These are phyloP conservation scores for Wickerhamiella azymoides DNA, from an alignment of 805 yeast species.

Conservation along the genomic window DNA sequence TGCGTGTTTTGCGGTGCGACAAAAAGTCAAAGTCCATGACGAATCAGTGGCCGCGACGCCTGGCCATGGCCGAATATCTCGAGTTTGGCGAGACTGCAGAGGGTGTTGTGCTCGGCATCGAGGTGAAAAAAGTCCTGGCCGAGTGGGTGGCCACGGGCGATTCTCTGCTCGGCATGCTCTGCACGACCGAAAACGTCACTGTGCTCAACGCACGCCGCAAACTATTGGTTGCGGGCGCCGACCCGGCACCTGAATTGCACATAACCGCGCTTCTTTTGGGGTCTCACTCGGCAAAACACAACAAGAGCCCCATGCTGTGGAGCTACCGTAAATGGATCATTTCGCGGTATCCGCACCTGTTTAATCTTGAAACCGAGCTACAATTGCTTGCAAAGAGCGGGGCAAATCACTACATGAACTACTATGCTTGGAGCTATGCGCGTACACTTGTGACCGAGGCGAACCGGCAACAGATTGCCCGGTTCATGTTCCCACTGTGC, in stretches of 20 bases:
- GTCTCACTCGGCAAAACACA: conserved; percentile 25
- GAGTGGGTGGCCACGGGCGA: neutral
- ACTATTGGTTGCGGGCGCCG: conserved; percentile 10
- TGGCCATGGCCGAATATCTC: neutral
- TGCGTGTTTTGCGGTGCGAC: conserved; percentile 20
- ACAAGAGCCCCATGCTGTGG: conserved; percentile 30
- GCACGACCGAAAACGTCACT: conserved; percentile 22
- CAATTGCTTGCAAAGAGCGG: conserved; percentile 26
- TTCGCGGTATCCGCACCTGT: neutral
- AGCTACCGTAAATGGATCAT: conserved; percentile 25
- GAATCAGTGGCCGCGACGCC: conserved; percentile 2
- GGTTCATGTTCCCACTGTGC: conserved; percentile 9
- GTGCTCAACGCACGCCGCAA: conserved; percentile 22
- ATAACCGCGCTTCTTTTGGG: conserved; percentile 19
- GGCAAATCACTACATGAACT: conserved; percentile 32
- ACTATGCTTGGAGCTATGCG: conserved; percentile 35
- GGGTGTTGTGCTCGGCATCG: neutral
- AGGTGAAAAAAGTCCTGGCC: neutral
- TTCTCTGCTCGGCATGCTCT: conserved; percentile 20
- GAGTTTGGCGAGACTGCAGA: conserved; percentile 9
- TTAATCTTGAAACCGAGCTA: conserved; percentile 17
- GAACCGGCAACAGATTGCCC: conserved; percentile 7
- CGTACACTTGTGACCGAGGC: conserved; percentile 20
- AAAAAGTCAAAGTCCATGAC: conserved; percentile 13
- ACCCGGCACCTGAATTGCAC: conserved; percentile 17